phyloP scores from a whole-genome alignment of 179 eudicot species.

The Patellifolia procumbens region DNA sequence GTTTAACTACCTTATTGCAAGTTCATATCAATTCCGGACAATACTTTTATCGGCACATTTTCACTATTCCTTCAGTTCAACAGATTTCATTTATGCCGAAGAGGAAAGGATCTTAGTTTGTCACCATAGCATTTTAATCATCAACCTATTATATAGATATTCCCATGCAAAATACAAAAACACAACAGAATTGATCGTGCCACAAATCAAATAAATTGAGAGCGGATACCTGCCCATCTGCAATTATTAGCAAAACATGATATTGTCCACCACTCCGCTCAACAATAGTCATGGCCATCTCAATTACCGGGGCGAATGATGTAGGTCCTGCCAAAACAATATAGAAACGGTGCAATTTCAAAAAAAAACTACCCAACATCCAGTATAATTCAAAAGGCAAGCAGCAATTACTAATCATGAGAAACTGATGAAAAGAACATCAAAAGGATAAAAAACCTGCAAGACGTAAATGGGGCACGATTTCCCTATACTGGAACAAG shows the following conservation, averaged over 20 bases:
- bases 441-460: conserved; percentile 53
- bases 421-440: neutral
- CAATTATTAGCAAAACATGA: conserved; percentile 90
- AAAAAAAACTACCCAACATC: neutral
- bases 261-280: conserved; percentile 96
- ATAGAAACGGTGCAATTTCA: neutral
- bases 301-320: conserved; percentile 93
- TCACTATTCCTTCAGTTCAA: too few species aligned
- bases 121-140: too few species aligned
- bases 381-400: neutral
- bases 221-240: conserved; percentile 85
- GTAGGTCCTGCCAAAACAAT: conserved; percentile 69
- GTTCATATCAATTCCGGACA: too few species aligned
- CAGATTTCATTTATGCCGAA: too few species aligned
- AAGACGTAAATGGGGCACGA: conserved; percentile 85
- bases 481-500: conserved; percentile 61
- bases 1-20: too few species aligned
- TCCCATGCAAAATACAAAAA: neutral
- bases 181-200: neutral
- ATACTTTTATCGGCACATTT: too few species aligned
- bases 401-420: neutral
- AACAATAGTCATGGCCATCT: conserved; percentile 90
- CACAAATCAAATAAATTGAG: neutral
- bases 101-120: too few species aligned
- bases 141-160: too few species aligned